Percentiles rank a stretch among this genome's conserved stretches.
phyloP scores from a whole-genome alignment of 768 basidiomycete genomes.

The Leccinum pellstonianum region DNA sequence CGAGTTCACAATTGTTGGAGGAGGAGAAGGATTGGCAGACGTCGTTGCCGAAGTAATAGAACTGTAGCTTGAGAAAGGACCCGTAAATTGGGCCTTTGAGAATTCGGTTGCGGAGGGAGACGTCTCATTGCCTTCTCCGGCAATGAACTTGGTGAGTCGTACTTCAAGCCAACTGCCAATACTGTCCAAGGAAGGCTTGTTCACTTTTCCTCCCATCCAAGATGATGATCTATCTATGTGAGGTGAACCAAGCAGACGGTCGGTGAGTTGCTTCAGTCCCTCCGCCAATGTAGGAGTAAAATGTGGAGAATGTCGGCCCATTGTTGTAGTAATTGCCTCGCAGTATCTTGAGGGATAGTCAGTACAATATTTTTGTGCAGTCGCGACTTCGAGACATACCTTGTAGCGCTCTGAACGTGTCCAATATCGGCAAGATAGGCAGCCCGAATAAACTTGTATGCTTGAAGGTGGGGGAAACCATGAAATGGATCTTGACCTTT shows the following conservation, averaged over 20 bases:
- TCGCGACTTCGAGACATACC: conserved; percentile 42
- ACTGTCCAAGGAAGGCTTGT: conserved; percentile 88
- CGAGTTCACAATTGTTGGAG: conserved; percentile 49
- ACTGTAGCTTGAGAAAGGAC: conserved; percentile 92
- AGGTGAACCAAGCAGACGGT: conserved; percentile 72
- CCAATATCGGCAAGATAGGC: conserved; percentile 77
- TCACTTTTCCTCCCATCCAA: conserved; percentile 85
- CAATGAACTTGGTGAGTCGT: conserved; percentile 90
- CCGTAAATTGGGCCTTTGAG: conserved; percentile 46
- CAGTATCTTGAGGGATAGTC: conserved; percentile 72
- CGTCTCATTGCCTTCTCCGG: conserved; percentile 74
- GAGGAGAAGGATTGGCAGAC: conserved; percentile 77
- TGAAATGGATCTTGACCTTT: conserved; percentile 87
- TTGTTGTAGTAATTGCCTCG: conserved; percentile 76
- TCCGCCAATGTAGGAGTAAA: conserved; percentile 65
- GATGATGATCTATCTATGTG: conserved; percentile 75
- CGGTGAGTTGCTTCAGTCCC: conserved; percentile 73
- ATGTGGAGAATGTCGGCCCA: conserved; percentile 63
- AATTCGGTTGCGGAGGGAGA: conserved; percentile 36
- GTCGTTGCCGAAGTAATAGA: conserved; percentile 82
- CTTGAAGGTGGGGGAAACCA: conserved; percentile 84
- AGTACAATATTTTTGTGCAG: conserved; percentile 1
- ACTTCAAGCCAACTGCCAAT: conserved; percentile 92
- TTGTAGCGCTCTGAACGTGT: conserved; percentile 69
- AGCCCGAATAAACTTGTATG: conserved; percentile 83